Evolutionary conservation across 352 stramenopile genomes (phyloP), one percentile per base, ranked within the genome.

Genomic region (Phytophthora aleatoria): DNA sequence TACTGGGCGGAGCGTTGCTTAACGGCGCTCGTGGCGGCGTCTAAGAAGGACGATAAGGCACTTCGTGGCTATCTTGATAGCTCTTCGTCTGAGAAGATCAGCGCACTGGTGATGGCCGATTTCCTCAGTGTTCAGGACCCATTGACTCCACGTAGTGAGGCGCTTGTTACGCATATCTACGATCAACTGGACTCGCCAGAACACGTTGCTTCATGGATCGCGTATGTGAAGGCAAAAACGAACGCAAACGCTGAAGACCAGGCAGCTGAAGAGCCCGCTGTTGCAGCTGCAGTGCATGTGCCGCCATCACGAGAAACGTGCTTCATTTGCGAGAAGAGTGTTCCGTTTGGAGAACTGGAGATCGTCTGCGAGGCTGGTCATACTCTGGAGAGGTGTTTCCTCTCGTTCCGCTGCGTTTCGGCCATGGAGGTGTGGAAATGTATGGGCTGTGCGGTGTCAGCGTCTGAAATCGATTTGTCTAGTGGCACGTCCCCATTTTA

Each of bases 391-490:
- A 74, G 86, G 11, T 93, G 86, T 50, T 95, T 93, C 39, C 57
- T 93, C 20, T 93, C 83, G 30, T 92, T 92, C 39, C 76, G 79
- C 52, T 79, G 78, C 9, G 73, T 95, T 26, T 57, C 77, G 26
- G 76, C 77, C 2, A 86, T 90, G 73, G 81, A 90, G 49, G 73
- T 81, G 39, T 95, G 84, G 84, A 93, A 93, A 50, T 95, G 86
- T 64, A 85, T 92, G 79, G 82, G 84, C 39, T 95, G 86, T 38
- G 83, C 81, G 9, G 81, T 77, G 5, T 80, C 73, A 16, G 86
- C 86, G 27, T 78, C 76, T 38, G 79, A 88, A 63, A 76, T 89
- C 28, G 71, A 87, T 43, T 74, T 77, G 54, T 74, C 68, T 1
- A 51, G 54, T 15, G 74, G 71, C 20, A 50, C 27, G 39, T 64